Evolutionary conservation across 306 rosid genomes (phyloP), one percentile per base, ranked within the genome.

Genomic region (Pterocarpus santalinus): DNA sequence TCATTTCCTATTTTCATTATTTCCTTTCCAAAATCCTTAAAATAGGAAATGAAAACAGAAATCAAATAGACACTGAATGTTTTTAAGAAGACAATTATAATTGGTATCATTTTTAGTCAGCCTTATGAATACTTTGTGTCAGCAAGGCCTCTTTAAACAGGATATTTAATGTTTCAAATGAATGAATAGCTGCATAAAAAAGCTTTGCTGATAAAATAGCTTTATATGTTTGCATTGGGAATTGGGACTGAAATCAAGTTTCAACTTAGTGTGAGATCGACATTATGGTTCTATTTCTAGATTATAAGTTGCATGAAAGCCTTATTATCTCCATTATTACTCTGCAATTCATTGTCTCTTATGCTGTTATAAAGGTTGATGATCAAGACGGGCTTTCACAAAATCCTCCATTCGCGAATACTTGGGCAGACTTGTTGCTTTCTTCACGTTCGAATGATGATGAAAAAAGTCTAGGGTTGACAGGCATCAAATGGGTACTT

Each of bases 401-500:
- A 66, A 92, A 87, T 56, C 82, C 61, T 73, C 83, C 80, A 64
- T 33, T 69, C 12, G 79, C 71, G 72, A 90, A 90, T 81, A 81
- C 86, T 56, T 85, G 81, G 73, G 69, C 88, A 56, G 90, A 81
- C 77, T 79, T 33, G 34, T 10, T 65, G 53, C 82, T 80, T 82
- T 85, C 86, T 86, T 84, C 90, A 13, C 84, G 72, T 63, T 62
- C 67, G 60, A 76, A 71, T 55, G 89, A 87, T 44, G 97, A 87
- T 60, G 98, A 93, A 85, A 84, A 83, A 73, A 95, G 99, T 81
- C 97, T 95, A 53, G 99, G 98, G 75, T 82, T 95, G 75, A 75
- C 89, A 32, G 89, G 84, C 95, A 90, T 91, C 90, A 91, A 80
- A 32, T 95, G 98, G 99, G 99, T 93, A 91, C 71, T 74, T 69